phyloP scores from a whole-genome alignment of 2,329 filamentous ascomycete genomes.

The Nemania sp. region DNA sequence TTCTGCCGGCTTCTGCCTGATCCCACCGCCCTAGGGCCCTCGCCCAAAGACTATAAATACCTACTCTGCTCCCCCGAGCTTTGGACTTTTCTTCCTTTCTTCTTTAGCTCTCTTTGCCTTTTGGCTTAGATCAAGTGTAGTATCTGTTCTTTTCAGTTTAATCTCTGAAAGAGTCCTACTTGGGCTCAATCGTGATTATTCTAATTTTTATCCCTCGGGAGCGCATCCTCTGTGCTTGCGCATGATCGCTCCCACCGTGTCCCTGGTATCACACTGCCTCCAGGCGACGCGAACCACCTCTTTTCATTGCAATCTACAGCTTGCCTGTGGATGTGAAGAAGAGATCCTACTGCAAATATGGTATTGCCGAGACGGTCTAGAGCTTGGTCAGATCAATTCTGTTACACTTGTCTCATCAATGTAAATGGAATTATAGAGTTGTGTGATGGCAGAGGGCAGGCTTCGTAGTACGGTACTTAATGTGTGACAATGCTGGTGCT shows the following conservation, averaged over 20 bases:
- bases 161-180: constrained; percentile 83
- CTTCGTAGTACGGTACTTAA: too few species aligned
- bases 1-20: too few species aligned
- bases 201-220: constrained; percentile 69
- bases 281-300: constrained; percentile 60
- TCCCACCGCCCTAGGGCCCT: constrained; percentile 7
- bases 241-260: constrained; percentile 68
- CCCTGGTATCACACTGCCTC: constrained; percentile 58
- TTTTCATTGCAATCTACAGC: constrained; percentile 64
- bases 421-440: too few species aligned
- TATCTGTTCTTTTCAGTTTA: constrained; percentile 98
- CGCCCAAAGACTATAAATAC: constrained; percentile 16
- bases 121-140: constrained; percentile 77
- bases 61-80: constrained; percentile 11
- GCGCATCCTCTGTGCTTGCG: constrained; percentile 71
- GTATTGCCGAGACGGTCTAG: too few species aligned
- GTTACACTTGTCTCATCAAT: too few species aligned
- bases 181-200: constrained; percentile 77
- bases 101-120: constrained; percentile 48
- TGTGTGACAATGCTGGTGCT: too few species aligned
- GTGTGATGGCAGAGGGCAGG: too few species aligned
- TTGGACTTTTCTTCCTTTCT: constrained; percentile 28
- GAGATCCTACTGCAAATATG: constrained; percentile 36
- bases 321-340: constrained; percentile 61
- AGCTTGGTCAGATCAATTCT: too few species aligned